These are phyloP conservation scores for Parastagonospora nodorum DNA, from an alignment of 2,329 filamentous ascomycete genomes.

Conservation along the genomic window DNA sequence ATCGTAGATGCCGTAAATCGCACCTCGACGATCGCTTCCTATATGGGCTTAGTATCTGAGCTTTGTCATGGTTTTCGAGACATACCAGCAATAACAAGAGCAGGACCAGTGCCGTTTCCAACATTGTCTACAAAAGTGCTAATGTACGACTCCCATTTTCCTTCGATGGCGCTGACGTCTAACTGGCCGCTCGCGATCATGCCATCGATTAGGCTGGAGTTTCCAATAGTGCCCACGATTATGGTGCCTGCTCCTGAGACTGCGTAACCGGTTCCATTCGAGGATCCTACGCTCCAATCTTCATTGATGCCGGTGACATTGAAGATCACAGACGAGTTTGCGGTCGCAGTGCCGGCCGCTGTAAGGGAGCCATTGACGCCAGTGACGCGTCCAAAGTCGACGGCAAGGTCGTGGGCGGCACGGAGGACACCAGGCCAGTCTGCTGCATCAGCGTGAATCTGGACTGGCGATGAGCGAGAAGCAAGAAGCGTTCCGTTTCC, in stretches of 20 bases:
- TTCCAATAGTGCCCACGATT: constrained; percentile 71
- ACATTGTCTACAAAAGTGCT: constrained; percentile 64
- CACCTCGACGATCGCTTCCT: constrained; percentile 66
- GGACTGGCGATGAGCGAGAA: constrained; percentile 33
- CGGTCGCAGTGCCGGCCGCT: constrained; percentile 59
- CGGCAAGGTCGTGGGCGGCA: constrained; percentile 68
- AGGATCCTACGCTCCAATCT: constrained; percentile 38
- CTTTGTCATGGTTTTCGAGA: not conserved
- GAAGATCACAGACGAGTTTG: constrained; percentile 50
- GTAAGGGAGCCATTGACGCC: constrained; percentile 64
- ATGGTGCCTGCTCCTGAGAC: constrained; percentile 53
- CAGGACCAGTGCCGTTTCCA: constrained; percentile 59
- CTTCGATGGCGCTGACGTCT: constrained; percentile 61
- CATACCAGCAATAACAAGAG: constrained; percentile 67
- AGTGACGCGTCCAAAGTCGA: constrained; percentile 73
- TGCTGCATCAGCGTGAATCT: constrained; percentile 41
- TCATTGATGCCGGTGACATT: constrained; percentile 47
- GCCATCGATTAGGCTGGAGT: constrained; percentile 65
- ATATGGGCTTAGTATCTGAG: constrained; percentile 9
- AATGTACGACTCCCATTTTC: constrained; percentile 72
- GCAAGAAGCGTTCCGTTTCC: constrained; percentile 45
- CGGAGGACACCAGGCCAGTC: constrained; percentile 73
- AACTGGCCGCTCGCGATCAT: constrained; percentile 62
- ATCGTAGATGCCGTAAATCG: constrained; percentile 73
- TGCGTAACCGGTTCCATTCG: constrained; percentile 8